Evolutionary conservation across 2,329 filamentous ascomycete species (phyloP), one percentile per base, ranked within the genome.

Genomic region (Diplodia mutila): DNA sequence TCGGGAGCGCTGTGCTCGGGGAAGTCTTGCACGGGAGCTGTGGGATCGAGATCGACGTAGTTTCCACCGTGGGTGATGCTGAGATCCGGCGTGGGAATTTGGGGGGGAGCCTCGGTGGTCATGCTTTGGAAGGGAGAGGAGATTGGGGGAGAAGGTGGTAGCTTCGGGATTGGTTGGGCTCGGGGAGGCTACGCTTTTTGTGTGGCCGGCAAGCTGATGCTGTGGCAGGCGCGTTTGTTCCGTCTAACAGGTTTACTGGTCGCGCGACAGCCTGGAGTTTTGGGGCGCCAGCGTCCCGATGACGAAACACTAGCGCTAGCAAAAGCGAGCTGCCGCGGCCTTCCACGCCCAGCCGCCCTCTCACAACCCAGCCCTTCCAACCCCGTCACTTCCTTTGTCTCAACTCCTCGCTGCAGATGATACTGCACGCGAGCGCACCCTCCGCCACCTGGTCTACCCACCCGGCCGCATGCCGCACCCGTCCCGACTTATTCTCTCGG

Each of bases 21-120:
- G 42, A 46, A 63, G 37, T 9, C 37, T n/a, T 68, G 53, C 54
- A 67, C 65, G 67, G 67, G 46, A 61, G 49, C 29, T 53, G 70
- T 71, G 72, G 75, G 75, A 72, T 77, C 73, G 65, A 77, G 73
- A 68, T 75, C 71, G 54, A 76, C 75, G 68, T 77, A 76, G 57
- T 39, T 51, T 48, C 65, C 49, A 42, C 27, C 42, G 59, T 63
- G 27, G 57, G 16, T 34, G 27, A 61, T 42, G 67, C 71, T 71
- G 63, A 72, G 39, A 48, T 66, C 68, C 51, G 66, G 66, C 57
- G 65, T 67, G 8, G 65, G 65, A 23, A 69, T 29, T 54, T 70
- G 69, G 27, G 69, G 74, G 29, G 72, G 70, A 37, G 69, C 67
- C 61, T 68, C 52, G 29, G 65, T 25, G 55, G 67, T 61, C 67